Evolutionary conservation across 257 asterid species (phyloP), one percentile per base, ranked within the genome.

Genomic region (Nicotiana sylvestris): DNA sequence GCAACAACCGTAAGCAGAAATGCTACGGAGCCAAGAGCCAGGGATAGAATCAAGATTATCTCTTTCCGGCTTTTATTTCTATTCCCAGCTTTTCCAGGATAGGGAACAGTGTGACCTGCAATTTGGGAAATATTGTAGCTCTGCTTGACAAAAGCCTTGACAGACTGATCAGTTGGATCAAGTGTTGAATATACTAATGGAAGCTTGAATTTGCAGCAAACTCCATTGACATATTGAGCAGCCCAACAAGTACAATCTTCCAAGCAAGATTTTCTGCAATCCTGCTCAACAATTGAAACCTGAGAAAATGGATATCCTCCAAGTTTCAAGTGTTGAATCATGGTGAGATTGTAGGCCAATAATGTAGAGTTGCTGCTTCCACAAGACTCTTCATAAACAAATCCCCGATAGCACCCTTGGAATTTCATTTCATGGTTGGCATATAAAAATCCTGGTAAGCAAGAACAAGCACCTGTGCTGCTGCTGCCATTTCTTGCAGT

Each of bases 161-260:
- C 84, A 0, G 90, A 78, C 60, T 79, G 21, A 39, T 85, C 80
- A 10, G 9, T 12, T 15, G 16, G 0, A 2, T 8, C 1, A 70
- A 84, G 60, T 57, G 88, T 85, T 15, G 91, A 92, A n/a, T 33
- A 90, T 17, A 83, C 67, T 35, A 92, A 51, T 1, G 97, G 97
- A 16, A 91, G 87, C 88, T 82, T 84, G 66, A 89, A 91, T 86
- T 87, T 92, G 8, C 30, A 35, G 81, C 95, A 92, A 3, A 5
- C 2, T 0, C 85, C 61, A 17, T 82, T 72, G 16, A 35, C 43
- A 49, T 70, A 89, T 29, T 83, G 51, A 33, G 93, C 92, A 6
- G 78, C 90, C 18, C 89, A 92, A 62, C 97, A 89, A n/a, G 83
- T 87, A 65, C 94, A 91, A 76, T 92, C 94, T 3, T 83, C 84